Conservation (phyloP, 2,329 filamentous ascomycete species). For the Lithohypha guttulata region DNA sequence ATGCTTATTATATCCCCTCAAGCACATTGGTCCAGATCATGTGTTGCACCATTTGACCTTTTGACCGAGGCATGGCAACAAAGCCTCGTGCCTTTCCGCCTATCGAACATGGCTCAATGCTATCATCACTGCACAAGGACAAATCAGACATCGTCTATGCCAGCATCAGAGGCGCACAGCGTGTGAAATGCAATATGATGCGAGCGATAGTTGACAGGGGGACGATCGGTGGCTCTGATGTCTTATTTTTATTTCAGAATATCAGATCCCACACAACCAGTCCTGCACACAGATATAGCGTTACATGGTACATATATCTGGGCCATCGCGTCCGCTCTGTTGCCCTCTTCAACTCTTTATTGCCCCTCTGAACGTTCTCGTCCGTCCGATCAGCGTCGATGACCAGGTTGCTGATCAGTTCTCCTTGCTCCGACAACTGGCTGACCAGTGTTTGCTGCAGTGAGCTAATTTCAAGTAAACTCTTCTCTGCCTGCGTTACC, state of each 20-base stretch:
- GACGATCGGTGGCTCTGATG: too few species aligned
- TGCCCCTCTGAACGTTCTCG: slow-evolving; percentile 79
- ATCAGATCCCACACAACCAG: slow-evolving; percentile 70
- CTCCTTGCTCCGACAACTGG: slow-evolving; percentile 75
- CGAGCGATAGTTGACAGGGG: too few species aligned
- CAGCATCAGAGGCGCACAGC: too few species aligned
- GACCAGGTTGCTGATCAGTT: slow-evolving; percentile 80
- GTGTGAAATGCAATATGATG: too few species aligned
- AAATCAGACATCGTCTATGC: too few species aligned
- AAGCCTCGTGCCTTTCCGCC: too few species aligned
- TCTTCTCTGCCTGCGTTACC: slow-evolving; percentile 86
- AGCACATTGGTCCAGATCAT: background rate
- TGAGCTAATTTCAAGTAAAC: slow-evolving; percentile 82
- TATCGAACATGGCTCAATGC: too few species aligned
- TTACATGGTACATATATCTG: slow-evolving; percentile 70
- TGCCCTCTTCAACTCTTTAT: slow-evolving; percentile 81
- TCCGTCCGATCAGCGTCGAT: slow-evolving; percentile 70
- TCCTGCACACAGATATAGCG: slow-evolving; percentile 61
- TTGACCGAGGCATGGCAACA: slow-evolving; percentile 2
- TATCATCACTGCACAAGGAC: background rate
- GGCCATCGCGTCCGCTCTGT: slow-evolving; percentile 61
- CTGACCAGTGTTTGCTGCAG: slow-evolving; percentile 79
- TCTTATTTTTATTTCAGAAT: slow-evolving; percentile 32
- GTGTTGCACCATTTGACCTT: background rate
- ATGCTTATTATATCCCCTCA: slow-evolving; percentile 3